phyloP scores from a whole-genome alignment of 129 eudicot genomes.

The Flaveria bidentis region DNA sequence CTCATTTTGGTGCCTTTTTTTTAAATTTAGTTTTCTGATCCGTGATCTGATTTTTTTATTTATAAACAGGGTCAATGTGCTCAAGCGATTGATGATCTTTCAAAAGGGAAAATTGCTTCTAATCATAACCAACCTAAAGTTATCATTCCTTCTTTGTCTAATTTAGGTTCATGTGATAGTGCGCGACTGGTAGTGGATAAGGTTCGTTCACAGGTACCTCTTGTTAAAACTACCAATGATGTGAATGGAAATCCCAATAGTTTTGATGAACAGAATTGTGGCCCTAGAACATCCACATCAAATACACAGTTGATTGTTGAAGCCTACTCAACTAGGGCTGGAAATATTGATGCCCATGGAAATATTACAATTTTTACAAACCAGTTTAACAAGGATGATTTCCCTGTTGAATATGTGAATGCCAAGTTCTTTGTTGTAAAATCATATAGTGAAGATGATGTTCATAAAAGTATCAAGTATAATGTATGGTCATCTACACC shows the following conservation, averaged over 20 bases:
- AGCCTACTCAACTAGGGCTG: slow-evolving; percentile 78
- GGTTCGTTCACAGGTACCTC: slow-evolving; percentile 44
- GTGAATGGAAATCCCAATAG: slow-evolving; percentile 46
- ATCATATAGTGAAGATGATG: slow-evolving; percentile 98
- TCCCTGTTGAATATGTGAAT: slow-evolving; percentile 57
- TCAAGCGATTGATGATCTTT: slow-evolving; percentile 42
- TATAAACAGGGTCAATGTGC: slow-evolving; percentile 56
- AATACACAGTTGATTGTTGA: slow-evolving; percentile 59
- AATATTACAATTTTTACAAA: slow-evolving; percentile 61
- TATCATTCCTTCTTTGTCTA: slow-evolving; percentile 46
- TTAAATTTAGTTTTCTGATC: background rate
- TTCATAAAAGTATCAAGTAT: slow-evolving; percentile 92
- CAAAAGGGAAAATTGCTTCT: slow-evolving; percentile 49
- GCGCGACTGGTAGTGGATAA: slow-evolving; percentile 40
- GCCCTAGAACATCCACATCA: slow-evolving; percentile 56
- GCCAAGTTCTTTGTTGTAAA: slow-evolving; percentile 88
- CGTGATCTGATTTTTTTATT: background rate
- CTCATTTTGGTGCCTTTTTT: background rate
- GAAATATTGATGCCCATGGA: slow-evolving; percentile 71
- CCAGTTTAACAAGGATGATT: slow-evolving; percentile 76
- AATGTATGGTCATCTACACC: slow-evolving; percentile 95
- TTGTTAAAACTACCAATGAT: slow-evolving; percentile 42
- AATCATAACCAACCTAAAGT: slow-evolving; percentile 47
- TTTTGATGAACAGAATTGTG: slow-evolving; percentile 57
- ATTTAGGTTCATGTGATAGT: slow-evolving; percentile 44